Percentiles rank a stretch among this genome's conserved stretches.
Conservation (phyloP, 2,329 filamentous ascomycete genomes). For the Clathrospora elynae region DNA sequence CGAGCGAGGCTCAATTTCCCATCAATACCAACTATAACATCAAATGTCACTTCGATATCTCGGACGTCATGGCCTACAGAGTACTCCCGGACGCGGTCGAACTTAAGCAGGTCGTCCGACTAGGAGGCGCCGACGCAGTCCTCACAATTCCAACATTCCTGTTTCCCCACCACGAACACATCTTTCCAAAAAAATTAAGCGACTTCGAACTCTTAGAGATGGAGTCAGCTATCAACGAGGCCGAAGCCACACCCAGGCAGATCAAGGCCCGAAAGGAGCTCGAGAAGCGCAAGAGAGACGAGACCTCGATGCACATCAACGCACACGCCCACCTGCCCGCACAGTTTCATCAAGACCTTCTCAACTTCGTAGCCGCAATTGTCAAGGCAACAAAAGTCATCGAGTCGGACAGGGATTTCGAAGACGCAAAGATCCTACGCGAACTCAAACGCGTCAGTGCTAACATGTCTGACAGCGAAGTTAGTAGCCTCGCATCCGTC, state of each 20-base stretch:
- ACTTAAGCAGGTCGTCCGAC: conserved; percentile 56
- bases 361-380: conserved; percentile 60
- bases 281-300: conserved; percentile 52
- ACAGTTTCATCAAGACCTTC: conserved; percentile 57
- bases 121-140: conserved; percentile 58
- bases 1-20: conserved; percentile 55
- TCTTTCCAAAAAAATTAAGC: conserved; percentile 53
- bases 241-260: conserved; percentile 53
- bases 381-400: conserved; percentile 64
- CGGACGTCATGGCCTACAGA: conserved; percentile 58
- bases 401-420: conserved; percentile 56
- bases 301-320: conserved; percentile 55
- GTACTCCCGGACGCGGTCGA: conserved; percentile 51
- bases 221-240: conserved; percentile 48
- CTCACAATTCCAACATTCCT: conserved; percentile 57
- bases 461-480: conserved; percentile 27
- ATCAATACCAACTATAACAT: conserved; percentile 57
- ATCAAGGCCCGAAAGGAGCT: conserved; percentile 50
- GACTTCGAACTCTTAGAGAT: conserved; percentile 40
- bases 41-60: conserved; percentile 51
- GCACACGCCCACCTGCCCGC: conserved; percentile 58
- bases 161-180: conserved; percentile 61
- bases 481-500: conserved; percentile 29
- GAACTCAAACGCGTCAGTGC: conserved; percentile 37
- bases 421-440: conserved; percentile 41